Evolutionary conservation across 257 asterid genomes (phyloP), one percentile per base, ranked within the genome.

Genomic region (Ocimum tenuiflorum): DNA sequence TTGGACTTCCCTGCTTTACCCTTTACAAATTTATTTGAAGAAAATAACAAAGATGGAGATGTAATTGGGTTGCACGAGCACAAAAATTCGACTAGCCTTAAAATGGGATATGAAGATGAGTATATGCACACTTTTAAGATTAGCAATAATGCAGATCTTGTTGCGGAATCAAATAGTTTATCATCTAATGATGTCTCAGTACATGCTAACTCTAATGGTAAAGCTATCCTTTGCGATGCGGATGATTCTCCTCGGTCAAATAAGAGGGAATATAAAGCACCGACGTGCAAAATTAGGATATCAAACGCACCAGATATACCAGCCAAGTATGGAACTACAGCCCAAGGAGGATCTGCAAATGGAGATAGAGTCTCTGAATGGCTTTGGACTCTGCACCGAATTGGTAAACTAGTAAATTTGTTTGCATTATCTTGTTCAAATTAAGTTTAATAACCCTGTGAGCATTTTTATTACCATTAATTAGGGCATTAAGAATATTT

Each of bases 321-420:
- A 45, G 55, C 73, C 61, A 58, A 63, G n/a, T 72, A 69, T 76
- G 75, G 67, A 42, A 74, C 77, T 60, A 48, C 81, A 63, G 75
- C 95, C 68, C 88, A 81, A 56, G 88, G 72, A 59, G 87, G 78
- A 76, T 73, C 77, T 75, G 65, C 78, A 42, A 72, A 82, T 65
- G 96, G 83, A 57, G 95, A 86, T 54, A 88, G 81, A 79, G 95
- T 83, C 52, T 87, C 99, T 24, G 97, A 92, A 76, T 92, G 99
- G 99, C 99, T 89, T 54, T 92, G 99, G 99, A 89, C 97, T 54
- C 81, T 92, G 72, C 99, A 92, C 73, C 88, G 86, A 69, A 92
- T 92, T 77, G 97, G 99, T 89, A 78, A 56, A 22, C n/a, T 15
- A 52, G 74, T 45, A 10, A 60, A 27, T 48, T 39, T 7, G 18